These are phyloP conservation scores for Sphagnum tenellum DNA, from an alignment of 225 moss, liverwort and hornwort genomes.

Conservation along the genomic window DNA sequence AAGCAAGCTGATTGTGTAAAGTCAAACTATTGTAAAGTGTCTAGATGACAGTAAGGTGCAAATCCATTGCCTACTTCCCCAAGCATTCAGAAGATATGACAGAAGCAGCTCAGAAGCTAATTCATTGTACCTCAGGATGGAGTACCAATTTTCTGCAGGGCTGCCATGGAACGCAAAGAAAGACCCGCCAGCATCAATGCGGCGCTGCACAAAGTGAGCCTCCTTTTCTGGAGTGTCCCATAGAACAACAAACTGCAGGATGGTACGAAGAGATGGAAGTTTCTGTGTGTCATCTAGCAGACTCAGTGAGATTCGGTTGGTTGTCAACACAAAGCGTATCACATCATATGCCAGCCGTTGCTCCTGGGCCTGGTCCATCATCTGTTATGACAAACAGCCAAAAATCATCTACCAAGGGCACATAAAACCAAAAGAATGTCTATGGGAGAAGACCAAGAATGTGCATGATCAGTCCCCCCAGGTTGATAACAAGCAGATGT, in stretches of 20 bases:
- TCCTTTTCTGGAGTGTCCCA: slow-evolving; percentile 70
- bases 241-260: slow-evolving; percentile 51
- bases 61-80: no score
- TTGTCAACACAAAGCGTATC: slow-evolving; percentile 66
- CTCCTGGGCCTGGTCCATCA: slow-evolving; percentile 10
- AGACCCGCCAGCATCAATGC: slow-evolving; percentile 19
- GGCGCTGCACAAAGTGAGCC: slow-evolving; percentile 31
- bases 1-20: no score
- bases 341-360: slow-evolving; percentile 44
- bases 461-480: no score
- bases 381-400: no score
- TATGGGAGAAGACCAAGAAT: no score
- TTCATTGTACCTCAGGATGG: slow-evolving; percentile 29
- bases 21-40: no score
- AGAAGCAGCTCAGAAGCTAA: no score
- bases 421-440: no score
- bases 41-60: no score
- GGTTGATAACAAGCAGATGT: no score
- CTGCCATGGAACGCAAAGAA: slow-evolving; percentile 80
- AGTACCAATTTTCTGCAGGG: slow-evolving; percentile 55
- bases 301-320: slow-evolving; percentile 51
- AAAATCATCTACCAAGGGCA: no score
- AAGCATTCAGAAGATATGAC: no score
- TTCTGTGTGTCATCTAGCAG: slow-evolving; percentile 9
- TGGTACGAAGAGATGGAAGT: neutral